phyloP scores from a whole-genome alignment of 2,329 filamentous ascomycete genomes.

The Leptographium procerum region DNA sequence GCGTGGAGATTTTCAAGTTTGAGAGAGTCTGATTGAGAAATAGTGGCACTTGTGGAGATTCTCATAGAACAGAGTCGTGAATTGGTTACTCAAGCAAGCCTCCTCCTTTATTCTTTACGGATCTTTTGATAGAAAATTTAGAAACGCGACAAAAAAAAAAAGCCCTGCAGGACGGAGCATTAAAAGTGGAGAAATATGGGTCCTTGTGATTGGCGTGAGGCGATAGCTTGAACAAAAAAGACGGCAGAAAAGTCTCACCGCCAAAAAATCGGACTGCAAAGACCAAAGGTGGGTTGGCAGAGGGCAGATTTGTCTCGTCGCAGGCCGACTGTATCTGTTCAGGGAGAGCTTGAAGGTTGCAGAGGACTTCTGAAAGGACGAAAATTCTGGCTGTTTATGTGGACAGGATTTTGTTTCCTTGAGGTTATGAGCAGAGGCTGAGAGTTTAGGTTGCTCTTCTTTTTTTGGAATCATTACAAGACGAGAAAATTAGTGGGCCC shows the following conservation, averaged over 20 bases:
- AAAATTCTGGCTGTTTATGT: too few relatives aligned
- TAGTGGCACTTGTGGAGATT: not conserved
- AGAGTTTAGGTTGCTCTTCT: not conserved
- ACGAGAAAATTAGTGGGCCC: not conserved
- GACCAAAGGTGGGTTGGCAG: not conserved
- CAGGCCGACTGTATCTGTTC: not conserved
- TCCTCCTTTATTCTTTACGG: not conserved
- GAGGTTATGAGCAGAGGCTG: not conserved
- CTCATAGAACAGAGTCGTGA: not conserved
- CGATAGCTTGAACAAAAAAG: not conserved
- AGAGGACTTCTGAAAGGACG: too few relatives aligned
- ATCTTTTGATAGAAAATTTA: not conserved
- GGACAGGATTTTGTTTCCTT: too few relatives aligned
- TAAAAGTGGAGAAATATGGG: not conserved
- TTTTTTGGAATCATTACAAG: not conserved
- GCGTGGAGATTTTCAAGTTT: not conserved
- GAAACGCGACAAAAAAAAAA: slow-evolving; percentile 1
- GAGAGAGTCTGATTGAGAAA: not conserved
- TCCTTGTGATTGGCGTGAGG: slow-evolving; percentile 4
- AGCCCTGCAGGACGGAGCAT: not conserved
- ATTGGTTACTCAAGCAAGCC: not conserved
- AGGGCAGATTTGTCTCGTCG: not conserved
- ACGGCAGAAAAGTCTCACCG: slow-evolving; percentile 12
- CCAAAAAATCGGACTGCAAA: slow-evolving; percentile 2
- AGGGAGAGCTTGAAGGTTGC: too few relatives aligned